A percentile compares a stretch with the other conserved stretches of the same genome.
These are phyloP conservation scores for Aureobasidium mangrovei DNA, from an alignment of 2,329 filamentous ascomycete species.

Conservation along the genomic window DNA sequence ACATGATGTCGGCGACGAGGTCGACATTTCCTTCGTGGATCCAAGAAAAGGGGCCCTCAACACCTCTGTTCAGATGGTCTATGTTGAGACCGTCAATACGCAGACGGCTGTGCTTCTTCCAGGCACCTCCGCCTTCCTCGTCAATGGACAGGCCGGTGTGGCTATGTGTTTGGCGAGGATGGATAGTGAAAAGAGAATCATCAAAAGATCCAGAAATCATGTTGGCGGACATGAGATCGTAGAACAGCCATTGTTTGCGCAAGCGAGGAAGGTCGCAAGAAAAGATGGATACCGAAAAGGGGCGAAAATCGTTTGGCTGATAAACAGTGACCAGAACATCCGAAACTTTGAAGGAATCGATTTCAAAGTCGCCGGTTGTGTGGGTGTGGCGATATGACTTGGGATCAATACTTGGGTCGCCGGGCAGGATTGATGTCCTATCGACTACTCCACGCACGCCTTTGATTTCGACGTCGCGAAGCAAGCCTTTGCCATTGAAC, in stretches of 20 bases:
- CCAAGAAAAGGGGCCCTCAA: conserved; percentile 92
- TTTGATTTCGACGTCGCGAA: conserved; percentile 88
- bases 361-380: conserved; percentile 87
- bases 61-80: conserved; percentile 88
- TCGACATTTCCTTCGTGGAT: conserved; percentile 96
- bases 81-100: conserved; percentile 91
- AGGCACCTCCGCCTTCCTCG: conserved; percentile 57
- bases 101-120: conserved; percentile 93
- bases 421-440: conserved; percentile 66
- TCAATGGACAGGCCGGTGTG: conserved; percentile 55
- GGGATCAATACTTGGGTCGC: conserved; percentile 60
- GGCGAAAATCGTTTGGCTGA: conserved; percentile 83
- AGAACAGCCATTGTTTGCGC: conserved; percentile 94
- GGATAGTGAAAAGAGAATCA: conserved; percentile 92
- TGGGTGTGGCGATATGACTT: conserved; percentile 82
- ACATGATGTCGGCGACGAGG: conserved; percentile 91
- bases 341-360: conserved; percentile 93
- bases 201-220: conserved; percentile 95
- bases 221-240: conserved; percentile 90
- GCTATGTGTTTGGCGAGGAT: conserved; percentile 82
- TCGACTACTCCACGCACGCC: conserved; percentile 90
- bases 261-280: conserved; percentile 89
- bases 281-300: conserved; percentile 91
- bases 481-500: conserved; percentile 91
- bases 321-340: conserved; percentile 87